A percentile compares a stretch with the other conserved stretches of the same genome.
Conservation (phyloP, 2,329 filamentous ascomycete genomes). For the Arthrobotrys pseudoclavata region DNA sequence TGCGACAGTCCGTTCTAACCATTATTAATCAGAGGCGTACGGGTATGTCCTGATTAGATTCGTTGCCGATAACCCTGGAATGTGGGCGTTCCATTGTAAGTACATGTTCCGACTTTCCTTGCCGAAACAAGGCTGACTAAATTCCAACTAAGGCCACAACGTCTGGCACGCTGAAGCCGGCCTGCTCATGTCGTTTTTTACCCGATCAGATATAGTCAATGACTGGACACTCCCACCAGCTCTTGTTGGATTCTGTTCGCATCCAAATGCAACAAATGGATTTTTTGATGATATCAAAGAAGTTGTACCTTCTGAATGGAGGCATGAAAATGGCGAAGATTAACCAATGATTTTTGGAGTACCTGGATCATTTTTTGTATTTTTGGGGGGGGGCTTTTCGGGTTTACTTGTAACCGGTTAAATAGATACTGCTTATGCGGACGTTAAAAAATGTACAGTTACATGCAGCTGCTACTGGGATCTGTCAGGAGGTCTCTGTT, state of each 20-base stretch:
- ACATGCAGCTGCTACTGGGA: conserved; percentile 5
- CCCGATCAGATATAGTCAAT: conserved; percentile 68
- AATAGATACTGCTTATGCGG: conserved; percentile 10
- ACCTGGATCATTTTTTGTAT: not conserved
- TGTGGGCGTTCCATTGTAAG: conserved; percentile 73
- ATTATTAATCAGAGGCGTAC: conserved; percentile 68
- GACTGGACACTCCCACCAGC: conserved; percentile 68
- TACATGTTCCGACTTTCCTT: not conserved
- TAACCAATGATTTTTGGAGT: not conserved
- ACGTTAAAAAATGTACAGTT: conserved; percentile 10
- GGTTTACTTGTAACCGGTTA: conserved; percentile 6
- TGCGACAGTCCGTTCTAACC: conserved; percentile 30
- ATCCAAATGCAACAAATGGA: conserved; percentile 51
- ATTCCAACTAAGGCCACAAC: conserved; percentile 67
- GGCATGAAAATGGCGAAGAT: conserved; percentile 52
- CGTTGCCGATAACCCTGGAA: conserved; percentile 72
- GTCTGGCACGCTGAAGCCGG: conserved; percentile 74
- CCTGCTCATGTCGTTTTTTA: conserved; percentile 74
- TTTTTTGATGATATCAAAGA: conserved; percentile 51
- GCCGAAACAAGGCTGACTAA: conserved; percentile 4
- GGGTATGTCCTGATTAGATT: conserved; percentile 72
- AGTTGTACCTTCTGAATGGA: conserved; percentile 44
- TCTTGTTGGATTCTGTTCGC: conserved; percentile 68
- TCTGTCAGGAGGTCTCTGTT: not conserved
- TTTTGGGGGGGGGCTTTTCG: conserved; percentile 2